Evolutionary conservation across 1,139 yeast species (phyloP).

Genomic region (Sugiyamaella xylanicola): DNA sequence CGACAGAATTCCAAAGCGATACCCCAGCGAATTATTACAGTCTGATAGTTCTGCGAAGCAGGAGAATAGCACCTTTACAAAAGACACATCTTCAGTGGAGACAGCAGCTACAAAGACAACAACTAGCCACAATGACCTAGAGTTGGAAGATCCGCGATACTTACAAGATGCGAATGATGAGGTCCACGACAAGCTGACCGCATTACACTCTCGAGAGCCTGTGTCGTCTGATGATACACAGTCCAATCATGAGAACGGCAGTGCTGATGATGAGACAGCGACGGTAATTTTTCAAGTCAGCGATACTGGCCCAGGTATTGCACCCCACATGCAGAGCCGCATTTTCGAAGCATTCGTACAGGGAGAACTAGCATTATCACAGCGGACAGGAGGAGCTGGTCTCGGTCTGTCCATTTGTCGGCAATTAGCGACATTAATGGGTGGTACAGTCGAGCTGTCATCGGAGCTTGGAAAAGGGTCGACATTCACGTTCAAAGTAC

Average conservation of each 20-base stretch:
- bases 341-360: constrained; percentile 94
- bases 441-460: constrained; percentile 67
- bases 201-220: neutral
- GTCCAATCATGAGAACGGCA: neutral
- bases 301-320: constrained; percentile 93
- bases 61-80: constrained; percentile 24
- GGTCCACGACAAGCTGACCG: neutral
- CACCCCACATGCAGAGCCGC: constrained; percentile 72
- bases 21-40: constrained; percentile 14
- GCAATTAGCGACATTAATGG: constrained; percentile 85
- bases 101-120: constrained; percentile 11
- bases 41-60: constrained; percentile 15
- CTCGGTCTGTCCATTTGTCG: constrained; percentile 87
- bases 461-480: constrained; percentile 80
- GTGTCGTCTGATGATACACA: neutral
- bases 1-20: constrained; percentile 13
- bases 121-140: neutral
- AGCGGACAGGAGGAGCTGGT: constrained; percentile 93
- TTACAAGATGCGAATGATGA: neutral
- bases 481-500: constrained; percentile 76
- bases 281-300: constrained; percentile 48
- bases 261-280: constrained; percentile 22
- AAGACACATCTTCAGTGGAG: constrained; percentile 13
- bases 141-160: neutral
- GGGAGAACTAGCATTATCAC: constrained; percentile 85